Percentiles rank a stretch among this genome's conserved stretches.
These are phyloP conservation scores for Cladosporium cucumerinum DNA, from an alignment of 2,329 filamentous ascomycete genomes.

Conservation along the genomic window DNA sequence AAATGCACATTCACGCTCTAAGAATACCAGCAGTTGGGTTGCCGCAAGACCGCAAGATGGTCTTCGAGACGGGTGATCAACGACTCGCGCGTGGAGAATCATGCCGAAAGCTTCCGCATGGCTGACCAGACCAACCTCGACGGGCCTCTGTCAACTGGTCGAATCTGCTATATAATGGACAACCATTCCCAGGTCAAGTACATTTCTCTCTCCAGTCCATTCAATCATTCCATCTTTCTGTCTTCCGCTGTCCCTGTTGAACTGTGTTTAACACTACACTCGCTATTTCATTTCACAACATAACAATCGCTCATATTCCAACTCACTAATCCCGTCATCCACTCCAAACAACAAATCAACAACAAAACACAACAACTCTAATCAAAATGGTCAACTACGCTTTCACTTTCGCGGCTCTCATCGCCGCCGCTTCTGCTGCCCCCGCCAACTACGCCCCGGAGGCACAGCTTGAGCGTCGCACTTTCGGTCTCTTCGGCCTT, in stretches of 20 bases:
- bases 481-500: slow-evolving; percentile 12
- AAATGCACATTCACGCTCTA: neutral
- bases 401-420: slow-evolving; percentile 12
- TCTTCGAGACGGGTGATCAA: neutral
- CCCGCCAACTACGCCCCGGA: slow-evolving; percentile 1
- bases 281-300: slow-evolving; percentile 9
- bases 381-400: slow-evolving; percentile 16
- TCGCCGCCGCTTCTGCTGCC: slow-evolving; percentile 7
- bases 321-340: neutral
- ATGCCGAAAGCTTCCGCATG: neutral
- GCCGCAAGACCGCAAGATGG: slow-evolving; percentile 6
- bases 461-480: slow-evolving; percentile 9
- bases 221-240: slow-evolving; percentile 3
- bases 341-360: neutral
- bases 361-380: neutral
- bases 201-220: slow-evolving; percentile 6
- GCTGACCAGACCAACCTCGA: neutral
- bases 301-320: neutral
- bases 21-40: slow-evolving; percentile 3
- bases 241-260: slow-evolving; percentile 12
- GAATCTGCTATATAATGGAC: slow-evolving; percentile 3
- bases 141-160: neutral
- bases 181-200: neutral
- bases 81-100: slow-evolving; percentile 8
- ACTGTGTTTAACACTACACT: slow-evolving; percentile 12